Conservation (phyloP, 495 filamentous ascomycete genomes). For the Tuber melanosporum region DNA sequence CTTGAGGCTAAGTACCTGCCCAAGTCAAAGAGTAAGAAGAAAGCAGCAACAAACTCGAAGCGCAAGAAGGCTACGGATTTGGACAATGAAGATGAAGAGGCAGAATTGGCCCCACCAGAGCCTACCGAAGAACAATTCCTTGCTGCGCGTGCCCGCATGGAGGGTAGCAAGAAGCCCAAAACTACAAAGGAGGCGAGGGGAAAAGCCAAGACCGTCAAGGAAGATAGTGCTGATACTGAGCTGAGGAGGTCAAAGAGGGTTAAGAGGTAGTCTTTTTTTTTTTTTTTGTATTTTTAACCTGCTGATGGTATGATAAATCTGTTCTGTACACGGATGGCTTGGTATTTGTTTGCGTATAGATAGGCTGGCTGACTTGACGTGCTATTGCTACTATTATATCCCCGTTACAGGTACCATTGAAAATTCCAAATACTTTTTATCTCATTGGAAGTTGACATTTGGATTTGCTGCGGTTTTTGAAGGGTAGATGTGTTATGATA, state of each 20-base stretch:
- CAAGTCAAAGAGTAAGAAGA: conserved; percentile 44
- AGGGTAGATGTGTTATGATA: background rate
- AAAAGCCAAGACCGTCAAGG: background rate
- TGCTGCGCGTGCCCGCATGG: conserved; percentile 46
- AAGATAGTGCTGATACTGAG: conserved; percentile 7
- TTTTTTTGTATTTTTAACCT: background rate
- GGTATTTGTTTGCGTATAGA: background rate
- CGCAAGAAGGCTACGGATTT: conserved; percentile 50
- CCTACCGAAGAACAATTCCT: conserved; percentile 66
- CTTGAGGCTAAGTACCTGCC: conserved; percentile 69
- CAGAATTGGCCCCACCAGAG: conserved; percentile 42
- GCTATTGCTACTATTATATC: background rate
- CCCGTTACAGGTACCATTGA: background rate
- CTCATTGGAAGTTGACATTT: background rate
- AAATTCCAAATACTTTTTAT: background rate
- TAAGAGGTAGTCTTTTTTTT: conserved; percentile 26
- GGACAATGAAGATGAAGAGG: conserved; percentile 44
- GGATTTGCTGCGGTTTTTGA: background rate
- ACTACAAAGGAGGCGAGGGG: conserved; percentile 19
- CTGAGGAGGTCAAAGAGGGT: conserved; percentile 41
- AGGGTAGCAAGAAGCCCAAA: conserved; percentile 45
- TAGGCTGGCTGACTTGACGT: background rate
- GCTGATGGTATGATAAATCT: background rate
- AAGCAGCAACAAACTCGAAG: conserved; percentile 43
- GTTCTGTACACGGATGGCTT: background rate